Base-by-base conservation (phyloP, 768 basidiomycete species). In the Leucocoprinus birnbaumii region DNA sequence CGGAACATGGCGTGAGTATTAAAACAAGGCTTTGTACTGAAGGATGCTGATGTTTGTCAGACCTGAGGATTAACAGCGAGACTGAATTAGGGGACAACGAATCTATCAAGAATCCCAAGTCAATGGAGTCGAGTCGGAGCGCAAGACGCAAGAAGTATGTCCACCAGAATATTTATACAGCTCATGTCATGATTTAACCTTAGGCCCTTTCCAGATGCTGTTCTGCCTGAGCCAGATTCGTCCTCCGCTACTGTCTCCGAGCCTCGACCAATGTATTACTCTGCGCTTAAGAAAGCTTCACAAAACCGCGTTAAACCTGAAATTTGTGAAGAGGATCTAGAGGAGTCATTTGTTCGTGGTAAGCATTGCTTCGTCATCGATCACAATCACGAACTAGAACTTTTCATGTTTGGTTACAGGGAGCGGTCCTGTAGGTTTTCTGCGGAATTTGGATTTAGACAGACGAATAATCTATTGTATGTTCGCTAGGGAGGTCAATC, bases 41-140 rank as follows among this genome's bases (percentile, higher is more conserved):
- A 42, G 43, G 37, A 59, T 31, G 31, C 34, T n/a, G 19, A 19
- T n/a, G 3, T 3, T 16, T 34, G 35, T 2, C 41, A 93, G 92
- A 78, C 55, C 66, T 97, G 26, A 80, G 81, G 38, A 75, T 96
- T 43, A 93, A 86, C 2, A 71, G 84, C 41, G 79, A 94, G 51
- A 95, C 92, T 0, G 95, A 97, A 63, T 73, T 96, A 7, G 95
- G 94, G 4, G 84, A 86, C 52, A 97, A 98, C 62, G 82, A 86
- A 1, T 77, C 85, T 2, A 82, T 96, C 62, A 93, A 88, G 69
- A 77, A 70, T 45, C 80, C 86, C 9, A 69, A 68, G n/a, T 72
- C 71, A 0, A 60, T 73, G 45, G 73, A 80, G 38, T 77, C 80
- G 22, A 76, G 66, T 61, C 79, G 80, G 51, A 77, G 77, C 47